A percentile compares a stretch with the other conserved stretches of the same genome.
These are phyloP conservation scores for Ogataea angusta DNA, from an alignment of 805 yeast genomes.

Conservation along the genomic window DNA sequence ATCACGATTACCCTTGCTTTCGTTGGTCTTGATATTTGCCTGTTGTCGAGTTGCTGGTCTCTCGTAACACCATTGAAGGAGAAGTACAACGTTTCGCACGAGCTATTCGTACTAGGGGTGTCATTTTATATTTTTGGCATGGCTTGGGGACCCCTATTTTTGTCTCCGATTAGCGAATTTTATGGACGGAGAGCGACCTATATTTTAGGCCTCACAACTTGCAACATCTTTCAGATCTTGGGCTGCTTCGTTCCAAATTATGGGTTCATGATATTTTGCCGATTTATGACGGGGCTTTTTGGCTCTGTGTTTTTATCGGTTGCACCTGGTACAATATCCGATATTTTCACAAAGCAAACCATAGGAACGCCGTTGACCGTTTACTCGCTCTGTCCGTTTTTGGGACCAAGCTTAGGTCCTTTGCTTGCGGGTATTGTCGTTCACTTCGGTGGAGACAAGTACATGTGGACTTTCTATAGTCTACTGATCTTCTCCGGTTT, in stretches of 20 bases:
- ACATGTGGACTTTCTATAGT: constrained; percentile 73
- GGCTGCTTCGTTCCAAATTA: constrained; percentile 57
- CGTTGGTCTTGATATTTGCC: constrained; percentile 59
- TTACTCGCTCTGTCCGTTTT: constrained; percentile 59
- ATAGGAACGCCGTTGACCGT: constrained; percentile 70
- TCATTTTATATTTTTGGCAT: constrained; percentile 59
- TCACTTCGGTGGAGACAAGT: constrained; percentile 44
- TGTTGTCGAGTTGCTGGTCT: constrained; percentile 68
- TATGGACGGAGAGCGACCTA: constrained; percentile 56
- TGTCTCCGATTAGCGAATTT: constrained; percentile 60
- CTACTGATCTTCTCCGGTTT: constrained; percentile 52
- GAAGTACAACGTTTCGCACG: constrained; percentile 50
- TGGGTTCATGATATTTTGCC: constrained; percentile 59
- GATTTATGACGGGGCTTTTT: constrained; percentile 68
- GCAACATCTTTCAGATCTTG: constrained; percentile 48
- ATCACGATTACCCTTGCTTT: constrained; percentile 52
- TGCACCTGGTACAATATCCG: constrained; percentile 76
- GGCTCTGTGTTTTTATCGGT: constrained; percentile 74
- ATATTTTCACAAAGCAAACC: constrained; percentile 56
- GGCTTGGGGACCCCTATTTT: constrained; percentile 59
- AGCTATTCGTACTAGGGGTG: constrained; percentile 57
- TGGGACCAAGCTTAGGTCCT: constrained; percentile 74
- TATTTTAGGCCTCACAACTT: constrained; percentile 43
- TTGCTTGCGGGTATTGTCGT: constrained; percentile 57
- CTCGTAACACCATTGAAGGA: constrained; percentile 52